These are phyloP conservation scores for Neolentinus lepideus DNA, from an alignment of 1,284 basidiomycete genomes.

Conservation along the genomic window DNA sequence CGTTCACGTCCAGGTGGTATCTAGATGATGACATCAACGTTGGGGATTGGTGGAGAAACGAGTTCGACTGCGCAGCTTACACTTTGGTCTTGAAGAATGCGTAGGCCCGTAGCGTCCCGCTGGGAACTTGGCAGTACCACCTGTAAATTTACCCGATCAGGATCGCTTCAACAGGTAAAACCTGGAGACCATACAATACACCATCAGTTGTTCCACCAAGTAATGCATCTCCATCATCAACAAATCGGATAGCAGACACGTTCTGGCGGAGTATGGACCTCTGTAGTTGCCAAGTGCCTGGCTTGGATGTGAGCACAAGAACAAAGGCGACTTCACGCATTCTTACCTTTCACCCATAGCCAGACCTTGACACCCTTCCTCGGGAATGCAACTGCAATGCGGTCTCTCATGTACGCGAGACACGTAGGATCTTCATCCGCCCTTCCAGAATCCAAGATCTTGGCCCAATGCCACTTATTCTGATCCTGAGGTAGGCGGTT, in stretches of 20 bases:
- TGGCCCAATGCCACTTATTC: conserved; percentile 51
- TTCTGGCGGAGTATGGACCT: conserved; percentile 53
- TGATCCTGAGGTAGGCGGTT: conserved; percentile 26
- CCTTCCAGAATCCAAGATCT: conserved; percentile 38
- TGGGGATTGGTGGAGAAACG: conserved; percentile 2
- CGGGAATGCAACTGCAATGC: conserved; percentile 56
- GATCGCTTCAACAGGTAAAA: conserved; percentile 5
- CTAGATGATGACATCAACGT: conserved; percentile 18
- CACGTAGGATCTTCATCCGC: conserved; percentile 35
- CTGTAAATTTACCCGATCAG: conserved; percentile 23
- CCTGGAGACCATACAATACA: conserved; percentile 39
- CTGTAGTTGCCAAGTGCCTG: conserved; percentile 52
- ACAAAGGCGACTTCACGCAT: not conserved
- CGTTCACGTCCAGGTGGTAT: conserved; percentile 43
- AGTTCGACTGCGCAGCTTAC: conserved; percentile 17
- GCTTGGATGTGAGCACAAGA: not conserved
- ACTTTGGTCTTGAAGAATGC: conserved; percentile 49
- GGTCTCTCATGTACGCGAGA: conserved; percentile 46
- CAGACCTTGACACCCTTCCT: conserved; percentile 55
- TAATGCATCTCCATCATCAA: conserved; percentile 51
- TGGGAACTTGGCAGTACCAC: conserved; percentile 58
- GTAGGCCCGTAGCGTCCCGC: conserved; percentile 50
- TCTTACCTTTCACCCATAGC: conserved; percentile 48
- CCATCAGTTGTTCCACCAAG: conserved; percentile 64
- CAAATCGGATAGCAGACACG: conserved; percentile 52